Base-by-base conservation (phyloP, 1,284 basidiomycete genomes). In the Ustilago shanxiensis region DNA sequence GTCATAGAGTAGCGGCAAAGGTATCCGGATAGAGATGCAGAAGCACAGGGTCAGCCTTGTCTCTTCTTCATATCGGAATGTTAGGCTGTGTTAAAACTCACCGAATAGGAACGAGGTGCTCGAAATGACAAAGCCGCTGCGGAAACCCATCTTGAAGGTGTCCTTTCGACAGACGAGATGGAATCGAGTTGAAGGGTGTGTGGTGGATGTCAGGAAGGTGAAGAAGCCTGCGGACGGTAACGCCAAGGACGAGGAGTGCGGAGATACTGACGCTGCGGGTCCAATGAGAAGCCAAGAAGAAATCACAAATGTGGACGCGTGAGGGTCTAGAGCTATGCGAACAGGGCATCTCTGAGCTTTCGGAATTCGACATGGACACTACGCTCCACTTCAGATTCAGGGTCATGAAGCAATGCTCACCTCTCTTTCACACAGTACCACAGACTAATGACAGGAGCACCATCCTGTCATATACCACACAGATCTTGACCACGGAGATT, bases 121-220 rank as follows among this genome's bases (percentile, higher is more conserved):
- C n/a, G 62, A 74, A 35, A 85, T 70, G 35, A 85, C 78, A 44
- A 79, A 81, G 29, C 83, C 84, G 55, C 82, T 83, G 22, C 84
- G 82, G 66, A 86, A 86, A 33, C 84, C 84, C 84, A 86, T 86
- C 33, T 60, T 75, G 79, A 70, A 35, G 28, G n/a, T 45, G 5
- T 16, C n/a, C 16, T 37, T 3, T 14, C 8, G 35, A 7, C 3
- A 16, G 41, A n/a, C 20, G n/a, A n/a, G 22, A 49, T 28, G 26
- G 10, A 6, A 14, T 3, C 24, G 26, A 28, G 14, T 22, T 16
- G 24, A n/a, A 28, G 47, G 22, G 24, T 49, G 28, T 49, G 28
- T 16, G 24, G 22, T 20, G 41, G 16, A 4, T 18, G 41, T 20
- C n/a, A n/a, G 18, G 41, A 8, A 20, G 6, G 41, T 7, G 41